Evolutionary conservation across 2,329 filamentous ascomycete genomes (phyloP).

Genomic region (Colletotrichum scovillei): DNA sequence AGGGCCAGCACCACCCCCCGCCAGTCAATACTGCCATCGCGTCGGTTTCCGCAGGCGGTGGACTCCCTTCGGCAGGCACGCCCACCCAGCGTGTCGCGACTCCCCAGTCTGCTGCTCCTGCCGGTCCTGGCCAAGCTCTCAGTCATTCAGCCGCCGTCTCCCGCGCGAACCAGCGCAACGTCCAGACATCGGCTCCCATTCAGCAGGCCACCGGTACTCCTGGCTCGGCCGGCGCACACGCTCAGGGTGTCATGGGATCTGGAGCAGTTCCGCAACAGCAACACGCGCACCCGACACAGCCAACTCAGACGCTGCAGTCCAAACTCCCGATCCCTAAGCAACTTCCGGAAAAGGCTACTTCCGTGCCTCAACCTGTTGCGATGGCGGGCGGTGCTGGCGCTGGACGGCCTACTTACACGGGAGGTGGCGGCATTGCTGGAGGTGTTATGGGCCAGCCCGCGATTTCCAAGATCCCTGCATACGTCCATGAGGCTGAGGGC

Average conservation of each 20-base stretch:
- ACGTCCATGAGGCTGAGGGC: constrained; percentile 90
- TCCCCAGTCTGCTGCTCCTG: constrained; percentile 57
- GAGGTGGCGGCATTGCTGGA: constrained; percentile 79
- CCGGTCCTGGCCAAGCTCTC: constrained; percentile 53
- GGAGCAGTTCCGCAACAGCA: constrained; percentile 50
- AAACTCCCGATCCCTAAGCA: constrained; percentile 89
- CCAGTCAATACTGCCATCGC: constrained; percentile 62
- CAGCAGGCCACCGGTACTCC: constrained; percentile 44
- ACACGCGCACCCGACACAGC: constrained; percentile 61
- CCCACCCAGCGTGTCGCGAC: constrained; percentile 65
- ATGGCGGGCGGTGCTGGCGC: constrained; percentile 72
- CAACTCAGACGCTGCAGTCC: constrained; percentile 54
- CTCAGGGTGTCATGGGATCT: constrained; percentile 47
- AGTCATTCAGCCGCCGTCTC: constrained; percentile 63
- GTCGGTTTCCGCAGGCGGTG: constrained; percentile 44
- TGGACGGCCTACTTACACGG: constrained; percentile 84
- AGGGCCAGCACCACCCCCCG: constrained; percentile 49
- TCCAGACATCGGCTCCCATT: constrained; percentile 43
- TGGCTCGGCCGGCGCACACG: constrained; percentile 43
- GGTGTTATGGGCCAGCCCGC: constrained; percentile 91
- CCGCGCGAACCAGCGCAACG: constrained; percentile 55
- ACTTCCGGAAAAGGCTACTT: constrained; percentile 74
- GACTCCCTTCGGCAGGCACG: constrained; percentile 56
- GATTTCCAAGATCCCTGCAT: constrained; percentile 82
- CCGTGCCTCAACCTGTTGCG: constrained; percentile 78